Conservation (phyloP, 2,329 filamentous ascomycete genomes). For the Colletotrichum limetticola region DNA sequence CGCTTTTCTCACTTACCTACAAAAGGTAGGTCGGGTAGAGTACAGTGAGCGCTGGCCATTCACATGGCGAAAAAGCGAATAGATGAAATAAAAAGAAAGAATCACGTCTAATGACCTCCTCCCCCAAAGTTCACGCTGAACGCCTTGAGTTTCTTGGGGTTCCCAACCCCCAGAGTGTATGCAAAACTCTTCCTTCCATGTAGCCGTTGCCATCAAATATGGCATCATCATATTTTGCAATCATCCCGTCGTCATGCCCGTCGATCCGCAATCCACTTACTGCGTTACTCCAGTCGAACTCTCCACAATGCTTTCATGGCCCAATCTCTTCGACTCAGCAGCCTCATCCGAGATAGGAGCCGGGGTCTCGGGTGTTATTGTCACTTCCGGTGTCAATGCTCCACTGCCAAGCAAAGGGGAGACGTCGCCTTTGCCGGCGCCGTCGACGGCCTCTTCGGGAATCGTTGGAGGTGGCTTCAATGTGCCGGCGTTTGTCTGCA, state of each 20-base stretch:
- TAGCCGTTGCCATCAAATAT: not conserved
- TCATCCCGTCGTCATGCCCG: not conserved
- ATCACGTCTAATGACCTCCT: slow-evolving; percentile 22
- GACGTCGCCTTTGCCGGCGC: slow-evolving; percentile 19
- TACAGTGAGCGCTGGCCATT: slow-evolving; percentile 24
- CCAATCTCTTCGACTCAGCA: slow-evolving; percentile 56
- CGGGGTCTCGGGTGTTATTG: slow-evolving; percentile 63
- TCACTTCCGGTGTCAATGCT: slow-evolving; percentile 53
- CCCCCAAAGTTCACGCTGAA: slow-evolving; percentile 24
- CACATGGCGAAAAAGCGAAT: slow-evolving; percentile 3
- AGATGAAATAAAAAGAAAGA: not conserved
- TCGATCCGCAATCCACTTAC: slow-evolving; percentile 35
- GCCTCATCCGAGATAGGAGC: slow-evolving; percentile 45
- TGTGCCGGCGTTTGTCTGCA: slow-evolving; percentile 35
- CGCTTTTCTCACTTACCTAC: not conserved
- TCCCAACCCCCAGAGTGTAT: slow-evolving; percentile 29
- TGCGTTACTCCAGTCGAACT: slow-evolving; percentile 47
- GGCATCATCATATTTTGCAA: not conserved
- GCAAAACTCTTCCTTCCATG: slow-evolving; percentile 18
- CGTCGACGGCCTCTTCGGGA: slow-evolving; percentile 43
- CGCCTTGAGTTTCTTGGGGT: slow-evolving; percentile 23
- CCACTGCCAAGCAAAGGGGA: slow-evolving; percentile 31
- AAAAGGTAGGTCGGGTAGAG: not conserved
- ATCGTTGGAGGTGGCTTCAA: slow-evolving; percentile 26
- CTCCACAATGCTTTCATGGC: slow-evolving; percentile 50